phyloP scores from a whole-genome alignment of 345 rosid genomes.

The Trapa incisa region DNA sequence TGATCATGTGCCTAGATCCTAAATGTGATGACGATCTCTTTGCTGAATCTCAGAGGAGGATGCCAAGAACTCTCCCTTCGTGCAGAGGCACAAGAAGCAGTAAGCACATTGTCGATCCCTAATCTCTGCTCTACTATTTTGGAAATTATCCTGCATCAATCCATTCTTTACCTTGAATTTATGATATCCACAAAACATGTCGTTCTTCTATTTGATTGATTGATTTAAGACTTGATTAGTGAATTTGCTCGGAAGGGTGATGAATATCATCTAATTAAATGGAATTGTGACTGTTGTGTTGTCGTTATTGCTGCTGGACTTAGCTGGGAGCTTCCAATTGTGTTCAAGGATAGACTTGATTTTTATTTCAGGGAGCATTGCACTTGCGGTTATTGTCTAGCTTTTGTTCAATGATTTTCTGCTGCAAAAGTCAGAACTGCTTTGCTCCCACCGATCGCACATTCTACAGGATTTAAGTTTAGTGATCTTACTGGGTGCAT shows the following conservation, averaged over 20 bases:
- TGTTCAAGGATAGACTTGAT: background rate
- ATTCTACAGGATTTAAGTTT: background rate
- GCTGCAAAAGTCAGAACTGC: background rate
- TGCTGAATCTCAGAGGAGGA: conserved; percentile 53
- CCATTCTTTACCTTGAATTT: background rate
- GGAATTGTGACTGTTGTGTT: background rate
- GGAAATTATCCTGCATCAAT: background rate
- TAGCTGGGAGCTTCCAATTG: background rate
- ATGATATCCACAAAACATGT: background rate
- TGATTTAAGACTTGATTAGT: background rate
- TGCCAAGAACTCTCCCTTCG: conserved; percentile 71
- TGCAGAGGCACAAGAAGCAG: conserved; percentile 63
- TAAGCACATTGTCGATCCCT: background rate
- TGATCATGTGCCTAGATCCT: background rate
- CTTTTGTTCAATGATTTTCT: background rate
- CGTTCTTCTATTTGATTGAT: background rate
- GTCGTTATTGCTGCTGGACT: background rate
- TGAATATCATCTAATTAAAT: background rate
- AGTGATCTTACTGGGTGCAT: background rate
- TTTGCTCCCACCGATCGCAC: background rate
- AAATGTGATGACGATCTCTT: background rate
- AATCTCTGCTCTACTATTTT: background rate
- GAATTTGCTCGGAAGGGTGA: background rate
- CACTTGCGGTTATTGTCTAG: background rate
- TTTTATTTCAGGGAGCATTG: background rate